Conservation (phyloP, 192 early-diverging fungal genomes). For the Neocallimastix lanati region DNA sequence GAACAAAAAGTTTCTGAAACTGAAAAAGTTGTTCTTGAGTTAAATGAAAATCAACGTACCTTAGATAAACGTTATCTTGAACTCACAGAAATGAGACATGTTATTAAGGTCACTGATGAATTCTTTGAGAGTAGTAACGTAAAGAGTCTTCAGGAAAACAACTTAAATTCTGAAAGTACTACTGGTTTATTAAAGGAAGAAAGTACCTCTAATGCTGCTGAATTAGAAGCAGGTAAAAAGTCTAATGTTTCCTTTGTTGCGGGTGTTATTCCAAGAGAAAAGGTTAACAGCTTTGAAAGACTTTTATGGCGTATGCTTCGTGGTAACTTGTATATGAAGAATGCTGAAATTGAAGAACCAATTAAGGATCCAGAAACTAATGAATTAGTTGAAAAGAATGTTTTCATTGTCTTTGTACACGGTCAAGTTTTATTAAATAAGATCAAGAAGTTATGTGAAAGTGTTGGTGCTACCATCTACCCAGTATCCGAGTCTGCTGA, state of each 20-base stretch:
- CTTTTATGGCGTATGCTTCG: constrained; percentile 92
- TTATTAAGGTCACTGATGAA: constrained; percentile 65
- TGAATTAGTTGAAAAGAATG: constrained; percentile 79
- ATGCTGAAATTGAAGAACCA: too few species aligned
- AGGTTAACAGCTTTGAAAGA: constrained; percentile 78
- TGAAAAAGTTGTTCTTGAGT: constrained; percentile 61
- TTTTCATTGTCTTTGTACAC: constrained; percentile 97
- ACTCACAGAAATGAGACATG: constrained; percentile 73
- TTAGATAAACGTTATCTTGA: constrained; percentile 78
- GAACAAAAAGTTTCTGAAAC: constrained; percentile 60
- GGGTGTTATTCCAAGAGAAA: constrained; percentile 73
- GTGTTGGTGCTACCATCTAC: constrained; percentile 87
- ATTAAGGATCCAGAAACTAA: constrained; percentile 82
- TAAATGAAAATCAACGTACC: constrained; percentile 72
- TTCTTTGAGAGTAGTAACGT: constrained; percentile 58
- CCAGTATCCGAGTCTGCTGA: constrained; percentile 64
- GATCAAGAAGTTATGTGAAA: constrained; percentile 84
- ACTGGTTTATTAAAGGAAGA: constrained; percentile 6
- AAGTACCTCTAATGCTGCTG: constrained; percentile 9
- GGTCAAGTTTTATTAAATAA: constrained; percentile 76
- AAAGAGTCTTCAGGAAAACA: constrained; percentile 6
- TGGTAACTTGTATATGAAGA: constrained; percentile 92
- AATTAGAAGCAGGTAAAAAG: constrained; percentile 7
- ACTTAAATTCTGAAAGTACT: constrained; percentile 3
- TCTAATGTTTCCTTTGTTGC: constrained; percentile 48